phyloP scores from a whole-genome alignment of 371 early-diverging fungal genomes.

The Zopfochytrium polystomum region DNA sequence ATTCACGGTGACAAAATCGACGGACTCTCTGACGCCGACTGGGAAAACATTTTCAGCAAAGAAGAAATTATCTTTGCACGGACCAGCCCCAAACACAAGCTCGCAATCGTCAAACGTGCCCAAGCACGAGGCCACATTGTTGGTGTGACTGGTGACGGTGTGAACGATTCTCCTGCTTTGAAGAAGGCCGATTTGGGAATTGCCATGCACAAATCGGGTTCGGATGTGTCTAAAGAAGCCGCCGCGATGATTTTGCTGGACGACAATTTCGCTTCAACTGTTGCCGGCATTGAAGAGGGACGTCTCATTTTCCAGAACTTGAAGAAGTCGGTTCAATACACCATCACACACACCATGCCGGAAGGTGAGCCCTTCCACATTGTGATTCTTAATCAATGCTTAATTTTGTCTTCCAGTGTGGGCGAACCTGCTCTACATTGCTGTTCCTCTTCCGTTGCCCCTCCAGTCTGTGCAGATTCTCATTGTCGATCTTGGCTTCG shows the following conservation, averaged over 20 bases:
- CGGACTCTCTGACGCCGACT: slow-evolving; percentile 40
- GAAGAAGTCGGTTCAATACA: slow-evolving; percentile 43
- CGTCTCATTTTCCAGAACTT: slow-evolving; percentile 55
- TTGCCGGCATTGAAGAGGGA: slow-evolving; percentile 49
- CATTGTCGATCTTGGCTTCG: slow-evolving; percentile 57
- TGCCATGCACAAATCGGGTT: slow-evolving; percentile 57
- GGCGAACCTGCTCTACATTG: slow-evolving; percentile 46
- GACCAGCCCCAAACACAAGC: slow-evolving; percentile 49
- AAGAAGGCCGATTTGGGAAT: slow-evolving; percentile 61
- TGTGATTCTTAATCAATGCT: too few species aligned
- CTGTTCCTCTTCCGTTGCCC: slow-evolving; percentile 52
- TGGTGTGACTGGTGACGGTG: slow-evolving; percentile 63
- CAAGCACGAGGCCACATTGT: slow-evolving; percentile 54
- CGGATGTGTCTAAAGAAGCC: slow-evolving; percentile 54
- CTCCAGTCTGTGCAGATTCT: slow-evolving; percentile 53
- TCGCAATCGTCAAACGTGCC: slow-evolving; percentile 50
- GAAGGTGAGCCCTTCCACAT: slow-evolving; percentile 51
- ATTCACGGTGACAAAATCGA: slow-evolving; percentile 39
- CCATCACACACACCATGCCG: slow-evolving; percentile 53
- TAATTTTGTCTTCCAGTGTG: too few species aligned
- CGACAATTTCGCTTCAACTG: slow-evolving; percentile 53
- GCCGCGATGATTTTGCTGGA: slow-evolving; percentile 57
- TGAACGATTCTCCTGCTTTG: slow-evolving; percentile 60
- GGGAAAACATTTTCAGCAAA: slow-evolving; percentile 45
- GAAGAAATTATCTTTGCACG: slow-evolving; percentile 54